Base-by-base conservation (phyloP, 2,329 filamentous ascomycete species). In the Blastomyces silverae region DNA sequence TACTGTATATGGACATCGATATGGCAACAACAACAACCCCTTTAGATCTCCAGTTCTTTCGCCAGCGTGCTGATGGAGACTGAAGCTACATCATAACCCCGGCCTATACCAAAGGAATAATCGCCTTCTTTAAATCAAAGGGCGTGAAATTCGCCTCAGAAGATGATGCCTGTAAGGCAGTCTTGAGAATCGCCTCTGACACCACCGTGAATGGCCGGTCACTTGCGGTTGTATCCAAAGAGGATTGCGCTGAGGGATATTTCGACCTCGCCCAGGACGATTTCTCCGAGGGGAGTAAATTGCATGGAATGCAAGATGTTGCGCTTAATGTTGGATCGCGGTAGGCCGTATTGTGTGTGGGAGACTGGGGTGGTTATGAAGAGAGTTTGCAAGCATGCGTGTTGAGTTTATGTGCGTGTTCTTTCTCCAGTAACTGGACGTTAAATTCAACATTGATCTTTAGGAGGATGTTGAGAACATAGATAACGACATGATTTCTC, bases 221-320 rank as follows among this genome's bases (percentile, higher is more conserved):
- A n/a, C 67, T 78, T 15, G 66, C 58, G 28, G 75, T 78, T 55
- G 66, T 77, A 5, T 69, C 72, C n/a, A 70, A 70, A 31, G 70
- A 70, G 39, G 74, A 74, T 56, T 74, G 72, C 1, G 48, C 69
- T 10, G 58, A 63, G 37, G 77, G 75, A 31, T 78, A 74, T 64
- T 31, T 75, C 63, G 73, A 77, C 67, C 62, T 77, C n/a, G 71
- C 73, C 62, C 55, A 73, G 61, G 75, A 77, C 61, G 74, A 77
- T 69, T 74, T 73, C 64, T 64, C 69, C n/a, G 71, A 68, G n/a
- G 69, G 68, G 64, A 67, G 64, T 22, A 55, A 73, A 39, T 52
- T 76, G 1, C 53, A 69, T 58, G 70, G 89, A 73, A 93, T 90
- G 58, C 76, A 76, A 71, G 82, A 89, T 7, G 78, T 77, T 22